A percentile compares a stretch with the other conserved stretches of the same genome.
Evolutionary conservation across 331 rosid species (phyloP).

Genomic region (Acacia pycnantha): DNA sequence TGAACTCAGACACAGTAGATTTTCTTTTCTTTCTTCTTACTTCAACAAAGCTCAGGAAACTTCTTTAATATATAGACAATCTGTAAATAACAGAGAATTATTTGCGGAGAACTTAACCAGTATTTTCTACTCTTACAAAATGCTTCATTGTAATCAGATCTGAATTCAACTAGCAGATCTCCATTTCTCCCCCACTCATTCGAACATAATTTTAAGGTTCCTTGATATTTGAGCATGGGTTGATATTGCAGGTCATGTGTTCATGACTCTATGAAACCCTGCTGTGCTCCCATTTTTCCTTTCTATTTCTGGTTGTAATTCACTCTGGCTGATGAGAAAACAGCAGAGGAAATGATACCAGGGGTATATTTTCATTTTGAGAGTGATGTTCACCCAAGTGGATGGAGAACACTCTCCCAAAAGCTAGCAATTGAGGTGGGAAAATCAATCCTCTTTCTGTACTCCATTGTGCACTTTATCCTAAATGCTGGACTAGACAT

Average conservation of each 20-base stretch:
- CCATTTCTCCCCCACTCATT: background rate
- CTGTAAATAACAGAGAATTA: background rate
- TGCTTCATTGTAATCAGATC: background rate
- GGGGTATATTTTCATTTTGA: background rate
- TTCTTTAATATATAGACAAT: background rate
- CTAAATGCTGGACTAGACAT: background rate
- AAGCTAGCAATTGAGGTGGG: background rate
- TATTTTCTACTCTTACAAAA: background rate
- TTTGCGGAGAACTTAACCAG: background rate
- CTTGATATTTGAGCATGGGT: background rate
- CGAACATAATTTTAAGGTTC: background rate
- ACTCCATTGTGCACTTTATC: background rate
- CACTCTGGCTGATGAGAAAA: background rate
- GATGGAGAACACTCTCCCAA: background rate
- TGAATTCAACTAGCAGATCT: background rate
- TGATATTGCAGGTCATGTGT: background rate
- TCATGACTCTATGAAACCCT: too few relatives aligned
- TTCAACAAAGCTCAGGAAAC: background rate
- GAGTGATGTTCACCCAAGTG: background rate
- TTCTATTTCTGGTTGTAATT: background rate
- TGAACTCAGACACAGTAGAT: background rate
- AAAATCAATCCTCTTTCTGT: background rate
- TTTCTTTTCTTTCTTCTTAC: background rate
- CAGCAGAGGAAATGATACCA: background rate
- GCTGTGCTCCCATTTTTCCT: background rate